phyloP scores from a whole-genome alignment of 495 filamentous ascomycete genomes.

The Daldinia grandis region DNA sequence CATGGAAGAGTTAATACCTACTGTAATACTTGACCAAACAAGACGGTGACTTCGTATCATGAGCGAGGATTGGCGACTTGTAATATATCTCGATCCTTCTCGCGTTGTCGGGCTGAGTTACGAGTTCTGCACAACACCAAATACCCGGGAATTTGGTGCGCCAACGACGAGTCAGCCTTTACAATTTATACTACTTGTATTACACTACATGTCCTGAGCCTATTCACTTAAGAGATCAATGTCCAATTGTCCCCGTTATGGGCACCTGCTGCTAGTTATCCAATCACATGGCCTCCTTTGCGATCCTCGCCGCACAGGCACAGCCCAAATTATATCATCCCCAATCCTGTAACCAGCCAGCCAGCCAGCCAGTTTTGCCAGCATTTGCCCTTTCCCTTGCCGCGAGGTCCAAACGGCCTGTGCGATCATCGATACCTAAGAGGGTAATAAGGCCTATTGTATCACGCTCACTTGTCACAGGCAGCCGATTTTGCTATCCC shows the following conservation, averaged over 20 bases:
- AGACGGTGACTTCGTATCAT: background rate
- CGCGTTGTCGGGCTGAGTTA: conserved; percentile 15
- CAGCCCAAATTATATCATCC: conserved; percentile 9
- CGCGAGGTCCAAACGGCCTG: conserved; percentile 6
- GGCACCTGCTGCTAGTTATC: conserved; percentile 15
- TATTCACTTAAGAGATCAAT: background rate
- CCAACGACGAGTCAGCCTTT: background rate
- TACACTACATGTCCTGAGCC: background rate
- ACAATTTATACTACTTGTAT: background rate
- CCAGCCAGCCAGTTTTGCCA: conserved; percentile 2
- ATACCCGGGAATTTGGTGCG: conserved; percentile 17
- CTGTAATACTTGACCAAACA: background rate
- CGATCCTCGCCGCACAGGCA: conserved; percentile 28
- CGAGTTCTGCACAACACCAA: conserved; percentile 18
- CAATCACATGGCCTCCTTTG: conserved; percentile 13
- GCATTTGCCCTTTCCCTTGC: conserved; percentile 7
- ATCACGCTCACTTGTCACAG: background rate
- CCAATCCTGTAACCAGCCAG: background rate
- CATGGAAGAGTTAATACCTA: background rate
- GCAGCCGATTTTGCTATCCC: conserved; percentile 1
- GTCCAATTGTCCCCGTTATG: conserved; percentile 3
- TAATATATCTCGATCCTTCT: conserved; percentile 4
- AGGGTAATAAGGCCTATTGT: background rate
- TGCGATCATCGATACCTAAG: background rate
- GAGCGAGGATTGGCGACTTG: background rate